These are phyloP conservation scores for Phialemoniopsis sp. DNA, from an alignment of 2,329 filamentous ascomycete species.

Conservation along the genomic window DNA sequence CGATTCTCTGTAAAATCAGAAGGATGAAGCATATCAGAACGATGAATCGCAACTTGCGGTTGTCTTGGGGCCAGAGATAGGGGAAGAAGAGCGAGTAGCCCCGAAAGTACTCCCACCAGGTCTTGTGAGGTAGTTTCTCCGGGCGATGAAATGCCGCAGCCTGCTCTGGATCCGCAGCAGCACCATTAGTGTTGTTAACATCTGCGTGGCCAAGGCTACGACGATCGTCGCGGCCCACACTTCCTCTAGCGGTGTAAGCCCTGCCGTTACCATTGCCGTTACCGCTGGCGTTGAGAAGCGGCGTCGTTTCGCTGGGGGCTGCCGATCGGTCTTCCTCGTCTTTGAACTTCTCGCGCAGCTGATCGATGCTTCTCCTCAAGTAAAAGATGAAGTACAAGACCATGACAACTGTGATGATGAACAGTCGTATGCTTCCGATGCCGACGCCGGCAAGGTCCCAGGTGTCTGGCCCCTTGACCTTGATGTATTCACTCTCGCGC, in stretches of 20 bases:
- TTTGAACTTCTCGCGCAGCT: conserved; percentile 29
- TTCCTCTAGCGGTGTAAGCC: background rate
- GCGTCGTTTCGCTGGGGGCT: conserved; percentile 53
- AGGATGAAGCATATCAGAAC: conserved; percentile 80
- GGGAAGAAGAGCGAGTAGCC: conserved; percentile 94
- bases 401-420: conserved; percentile 43
- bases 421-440: conserved; percentile 64
- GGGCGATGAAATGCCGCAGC: conserved; percentile 85
- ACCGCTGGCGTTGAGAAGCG: conserved; percentile 48
- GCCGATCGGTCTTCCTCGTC: conserved; percentile 33
- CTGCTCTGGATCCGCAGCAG: conserved; percentile 42
- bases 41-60: conserved; percentile 66
- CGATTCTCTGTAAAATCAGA: conserved; percentile 72
- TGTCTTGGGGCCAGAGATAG: conserved; percentile 91
- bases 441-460: conserved; percentile 65
- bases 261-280: conserved; percentile 10
- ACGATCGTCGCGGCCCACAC: too few relatives aligned
- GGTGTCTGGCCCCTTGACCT: conserved; percentile 20
- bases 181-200: background rate
- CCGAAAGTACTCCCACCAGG: conserved; percentile 93
- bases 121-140: conserved; percentile 77
- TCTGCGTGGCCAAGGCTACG: too few relatives aligned
- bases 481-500: conserved; percentile 33
- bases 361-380: conserved; percentile 32
- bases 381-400: conserved; percentile 51